Base-by-base conservation (phyloP, 495 filamentous ascomycete genomes). In the Penicilliopsis zonata region DNA sequence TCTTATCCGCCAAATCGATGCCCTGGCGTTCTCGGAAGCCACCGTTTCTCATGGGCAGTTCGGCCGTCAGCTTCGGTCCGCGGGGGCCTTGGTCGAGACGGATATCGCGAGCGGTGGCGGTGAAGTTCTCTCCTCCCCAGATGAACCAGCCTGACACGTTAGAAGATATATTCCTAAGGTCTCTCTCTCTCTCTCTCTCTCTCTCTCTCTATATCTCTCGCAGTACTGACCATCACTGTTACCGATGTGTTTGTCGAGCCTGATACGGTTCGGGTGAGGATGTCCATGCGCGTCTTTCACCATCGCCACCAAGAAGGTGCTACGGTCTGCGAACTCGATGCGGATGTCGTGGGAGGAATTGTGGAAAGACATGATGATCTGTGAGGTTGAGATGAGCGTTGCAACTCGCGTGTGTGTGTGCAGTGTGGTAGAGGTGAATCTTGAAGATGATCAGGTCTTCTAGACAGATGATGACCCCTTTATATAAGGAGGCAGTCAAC, bases 61-160 rank as follows among this genome's bases (percentile, higher is more conserved):
- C 36, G 13, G 43, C 43, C 12, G 28, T 36, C 26, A 46, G 22
- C 28, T 42, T 40, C 0, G 43, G 43, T 2, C 43, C 43, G 5
- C 28, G 30, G 3, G 33, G 13, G 15, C 34, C 38, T 2, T 34
- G 16, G 15, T 40, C 43, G 1, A 46, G 39, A 5, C 18, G 22
- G 13, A 46, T 33, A 28, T 46, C 34, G 13, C 17, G 14, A 1
- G 43, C 39, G 18, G 15, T 29, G 3, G 13, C 33, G 20, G 43
- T 42, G 36, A 46, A 46, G 13, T 42, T 36, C n/a, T 15, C 18
- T 8, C 43, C 39, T 19, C 40, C 43, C 43, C 43, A 46, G 30
- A 40, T 34, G 36, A 46, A 46, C 33, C 36, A 40, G 12, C 43
- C 43, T 46, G 12, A 6, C 2, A n/a, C n/a, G 25, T 34, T 16